Evolutionary conservation across 106 monocot genomes (phyloP).

Genomic region (Phalaenopsis equestris): DNA sequence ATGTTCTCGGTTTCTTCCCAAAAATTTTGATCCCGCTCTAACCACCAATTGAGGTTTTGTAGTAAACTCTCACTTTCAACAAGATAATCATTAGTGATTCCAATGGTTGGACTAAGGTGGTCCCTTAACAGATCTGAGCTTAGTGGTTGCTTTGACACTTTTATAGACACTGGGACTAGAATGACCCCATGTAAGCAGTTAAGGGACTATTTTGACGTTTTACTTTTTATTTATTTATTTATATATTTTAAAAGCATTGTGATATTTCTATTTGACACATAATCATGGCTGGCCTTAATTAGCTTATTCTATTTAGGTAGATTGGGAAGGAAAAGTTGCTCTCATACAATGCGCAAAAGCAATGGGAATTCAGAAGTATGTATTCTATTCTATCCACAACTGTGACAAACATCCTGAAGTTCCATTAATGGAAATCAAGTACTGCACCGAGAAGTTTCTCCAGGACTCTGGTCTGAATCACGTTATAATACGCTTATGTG

Average conservation of each 20-base stretch:
- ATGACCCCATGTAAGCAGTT: too few relatives aligned
- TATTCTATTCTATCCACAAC: slow-evolving; percentile 98
- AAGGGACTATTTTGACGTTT: too few relatives aligned
- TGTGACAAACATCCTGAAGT: slow-evolving; percentile 98
- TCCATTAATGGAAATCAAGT: slow-evolving; percentile 95
- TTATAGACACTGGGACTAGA: too few relatives aligned
- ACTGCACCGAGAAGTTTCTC: slow-evolving; percentile 91
- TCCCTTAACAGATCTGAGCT: too few relatives aligned
- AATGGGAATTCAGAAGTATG: slow-evolving; percentile 93
- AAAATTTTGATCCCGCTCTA: too few relatives aligned
- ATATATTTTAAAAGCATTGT: background rate
- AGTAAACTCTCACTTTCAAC: too few relatives aligned
- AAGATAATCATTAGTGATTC: too few relatives aligned
- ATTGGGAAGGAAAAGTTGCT: slow-evolving; percentile 99
- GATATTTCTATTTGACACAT: background rate
- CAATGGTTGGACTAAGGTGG: too few relatives aligned
- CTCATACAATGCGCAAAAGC: slow-evolving; percentile 98
- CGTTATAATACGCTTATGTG: slow-evolving; percentile 88
- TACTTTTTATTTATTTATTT: too few relatives aligned
- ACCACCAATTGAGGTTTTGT: too few relatives aligned
- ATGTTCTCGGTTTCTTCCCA: too few relatives aligned
- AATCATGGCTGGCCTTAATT: slow-evolving; percentile 11
- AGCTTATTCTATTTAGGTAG: slow-evolving; percentile 73
- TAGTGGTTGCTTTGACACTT: too few relatives aligned
- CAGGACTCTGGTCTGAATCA: slow-evolving; percentile 80